Evolutionary conservation across 371 early-diverging fungal species (phyloP).

Genomic region (Circinella minor): DNA sequence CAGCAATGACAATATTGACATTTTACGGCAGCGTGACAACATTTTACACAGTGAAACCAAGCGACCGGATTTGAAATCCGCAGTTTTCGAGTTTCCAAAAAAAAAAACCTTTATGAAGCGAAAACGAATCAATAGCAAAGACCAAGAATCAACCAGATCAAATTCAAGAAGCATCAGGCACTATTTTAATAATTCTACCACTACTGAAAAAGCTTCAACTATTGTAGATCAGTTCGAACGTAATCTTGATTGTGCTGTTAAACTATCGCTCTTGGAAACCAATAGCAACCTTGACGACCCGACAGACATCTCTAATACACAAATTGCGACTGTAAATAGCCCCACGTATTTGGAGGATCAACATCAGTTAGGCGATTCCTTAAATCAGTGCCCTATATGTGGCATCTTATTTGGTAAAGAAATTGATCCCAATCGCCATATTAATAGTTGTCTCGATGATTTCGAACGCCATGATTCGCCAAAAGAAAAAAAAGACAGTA

Average conservation of each 20-base stretch:
- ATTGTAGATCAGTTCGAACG: background rate
- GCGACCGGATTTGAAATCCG: too few relatives aligned
- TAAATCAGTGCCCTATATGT: conserved; percentile 6
- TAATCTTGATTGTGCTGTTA: background rate
- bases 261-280: background rate
- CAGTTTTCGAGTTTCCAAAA: too few relatives aligned
- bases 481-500: background rate
- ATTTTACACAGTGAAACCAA: too few relatives aligned
- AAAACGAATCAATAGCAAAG: background rate
- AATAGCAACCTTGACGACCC: too few relatives aligned
- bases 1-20: too few relatives aligned
- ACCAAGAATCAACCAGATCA: background rate
- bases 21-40: too few relatives aligned
- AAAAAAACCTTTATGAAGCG: background rate
- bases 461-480: background rate
- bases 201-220: background rate
- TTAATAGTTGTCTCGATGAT: conserved; percentile 7
- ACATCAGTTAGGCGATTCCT: background rate
- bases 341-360: background rate
- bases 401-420: background rate
- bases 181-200: background rate
- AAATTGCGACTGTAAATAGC: too few relatives aligned
- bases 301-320: background rate
- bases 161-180: background rate
- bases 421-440: background rate